phyloP scores from a whole-genome alignment of 495 filamentous ascomycete species.

The Podospora conica region DNA sequence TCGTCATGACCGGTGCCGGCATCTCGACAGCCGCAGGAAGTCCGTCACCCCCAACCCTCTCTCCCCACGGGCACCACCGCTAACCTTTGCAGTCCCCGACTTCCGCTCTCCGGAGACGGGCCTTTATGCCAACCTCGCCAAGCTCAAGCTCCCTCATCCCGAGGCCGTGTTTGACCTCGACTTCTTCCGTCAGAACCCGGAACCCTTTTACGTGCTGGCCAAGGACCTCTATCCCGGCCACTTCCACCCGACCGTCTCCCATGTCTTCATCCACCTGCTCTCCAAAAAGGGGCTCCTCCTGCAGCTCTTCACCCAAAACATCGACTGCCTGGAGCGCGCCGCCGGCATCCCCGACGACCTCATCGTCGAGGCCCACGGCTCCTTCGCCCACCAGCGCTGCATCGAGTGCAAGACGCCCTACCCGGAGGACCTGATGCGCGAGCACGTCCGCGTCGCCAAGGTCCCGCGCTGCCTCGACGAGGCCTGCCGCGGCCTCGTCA shows the following conservation, averaged over 20 bases:
- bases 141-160: slow-evolving; percentile 76
- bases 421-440: slow-evolving; percentile 65
- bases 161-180: slow-evolving; percentile 75
- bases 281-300: slow-evolving; percentile 69
- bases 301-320: slow-evolving; percentile 95
- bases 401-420: slow-evolving; percentile 75
- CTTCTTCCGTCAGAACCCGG: slow-evolving; percentile 78
- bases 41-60: slow-evolving; percentile 25
- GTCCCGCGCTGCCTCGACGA: slow-evolving; percentile 58
- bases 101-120: slow-evolving; percentile 72
- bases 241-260: slow-evolving; percentile 78
- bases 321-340: slow-evolving; percentile 85
- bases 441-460: slow-evolving; percentile 52
- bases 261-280: slow-evolving; percentile 71
- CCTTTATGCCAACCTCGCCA: slow-evolving; percentile 76
- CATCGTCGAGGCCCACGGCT: slow-evolving; percentile 92
- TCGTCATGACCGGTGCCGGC: slow-evolving; percentile 71
- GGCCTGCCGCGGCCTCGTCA: slow-evolving; percentile 73
- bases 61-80: slow-evolving; percentile 17
- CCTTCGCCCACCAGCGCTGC: slow-evolving; percentile 82
- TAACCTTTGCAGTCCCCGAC: slow-evolving; percentile 51
- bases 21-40: slow-evolving; percentile 55
- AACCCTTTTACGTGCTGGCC: slow-evolving; percentile 87
- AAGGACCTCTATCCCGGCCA: slow-evolving; percentile 89
- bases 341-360: slow-evolving; percentile 75